Conservation (phyloP, 2,329 filamentous ascomycete species). For the Xylogone sp. region DNA sequence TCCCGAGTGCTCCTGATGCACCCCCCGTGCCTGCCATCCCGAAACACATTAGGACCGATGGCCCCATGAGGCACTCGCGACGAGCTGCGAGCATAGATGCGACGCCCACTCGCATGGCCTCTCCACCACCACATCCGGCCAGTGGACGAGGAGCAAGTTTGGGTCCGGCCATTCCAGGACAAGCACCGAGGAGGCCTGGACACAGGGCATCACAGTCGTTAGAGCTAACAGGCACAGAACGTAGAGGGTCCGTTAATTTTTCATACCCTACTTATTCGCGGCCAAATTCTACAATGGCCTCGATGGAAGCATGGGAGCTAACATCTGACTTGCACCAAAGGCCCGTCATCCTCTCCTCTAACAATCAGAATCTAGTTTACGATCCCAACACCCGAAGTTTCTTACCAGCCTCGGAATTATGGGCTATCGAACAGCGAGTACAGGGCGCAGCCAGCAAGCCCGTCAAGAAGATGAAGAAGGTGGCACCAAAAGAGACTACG, state of each 20-base stretch:
- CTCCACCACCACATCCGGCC: slow-evolving; percentile 22
- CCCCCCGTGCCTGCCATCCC: slow-evolving; percentile 78
- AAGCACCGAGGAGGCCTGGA: slow-evolving; percentile 15
- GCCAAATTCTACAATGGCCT: slow-evolving; percentile 19
- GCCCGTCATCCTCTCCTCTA: slow-evolving; percentile 18
- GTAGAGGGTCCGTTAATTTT: slow-evolving; percentile 46
- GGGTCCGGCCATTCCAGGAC: slow-evolving; percentile 14
- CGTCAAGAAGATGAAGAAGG: slow-evolving; percentile 35
- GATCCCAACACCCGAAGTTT: slow-evolving; percentile 64
- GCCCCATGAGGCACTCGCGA: slow-evolving; percentile 20
- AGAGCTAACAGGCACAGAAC: slow-evolving; percentile 36
- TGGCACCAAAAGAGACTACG: slow-evolving; percentile 26
- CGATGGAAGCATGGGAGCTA: slow-evolving; percentile 23
- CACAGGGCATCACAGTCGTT: slow-evolving; percentile 18
- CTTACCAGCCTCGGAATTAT: slow-evolving; percentile 44
- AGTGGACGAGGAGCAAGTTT: slow-evolving; percentile 26
- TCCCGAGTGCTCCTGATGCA: slow-evolving; percentile 39
- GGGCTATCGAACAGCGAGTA: slow-evolving; percentile 39
- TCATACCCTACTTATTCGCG: slow-evolving; percentile 43
- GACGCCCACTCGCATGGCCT: slow-evolving; percentile 24
- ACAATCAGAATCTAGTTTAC: slow-evolving; percentile 51
- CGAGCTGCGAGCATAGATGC: slow-evolving; percentile 34
- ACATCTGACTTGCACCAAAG: slow-evolving; percentile 26
- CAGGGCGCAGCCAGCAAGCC: slow-evolving; percentile 35
- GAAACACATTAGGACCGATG: slow-evolving; percentile 35